phyloP scores from a whole-genome alignment of 208 protist species.

The Wallacemonas rigidus region DNA sequence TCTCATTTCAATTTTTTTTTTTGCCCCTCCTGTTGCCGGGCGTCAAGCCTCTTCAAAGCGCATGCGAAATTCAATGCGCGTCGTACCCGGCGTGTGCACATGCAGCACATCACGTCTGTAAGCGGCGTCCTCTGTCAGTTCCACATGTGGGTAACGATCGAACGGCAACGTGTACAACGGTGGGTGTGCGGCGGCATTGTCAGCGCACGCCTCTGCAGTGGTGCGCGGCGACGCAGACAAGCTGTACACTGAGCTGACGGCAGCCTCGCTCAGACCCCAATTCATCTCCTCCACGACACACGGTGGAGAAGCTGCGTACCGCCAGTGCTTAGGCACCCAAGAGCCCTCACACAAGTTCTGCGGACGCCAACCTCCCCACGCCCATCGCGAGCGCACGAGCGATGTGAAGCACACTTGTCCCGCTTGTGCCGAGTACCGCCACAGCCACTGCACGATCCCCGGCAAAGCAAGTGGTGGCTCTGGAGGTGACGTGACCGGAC shows the following conservation, averaged over 20 bases:
- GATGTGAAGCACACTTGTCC: not conserved
- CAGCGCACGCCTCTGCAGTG: not conserved
- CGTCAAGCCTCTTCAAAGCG: not conserved
- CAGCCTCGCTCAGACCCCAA: not conserved
- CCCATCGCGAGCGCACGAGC: not conserved
- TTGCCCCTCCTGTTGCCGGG: not conserved
- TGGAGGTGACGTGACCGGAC: not conserved
- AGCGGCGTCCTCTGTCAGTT: not conserved
- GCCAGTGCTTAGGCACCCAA: not conserved
- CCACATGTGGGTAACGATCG: not conserved
- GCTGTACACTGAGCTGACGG: not conserved
- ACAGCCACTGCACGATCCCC: not conserved
- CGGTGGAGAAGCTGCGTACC: not conserved
- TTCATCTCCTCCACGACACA: slow-evolving; percentile 4
- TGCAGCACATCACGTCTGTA: not conserved
- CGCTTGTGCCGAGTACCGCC: not conserved
- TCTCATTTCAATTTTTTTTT: not conserved
- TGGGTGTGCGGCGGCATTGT: not conserved
- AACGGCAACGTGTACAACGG: not conserved
- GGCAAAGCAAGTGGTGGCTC: not conserved
- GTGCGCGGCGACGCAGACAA: not conserved
- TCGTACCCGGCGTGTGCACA: not conserved
- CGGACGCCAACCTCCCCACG: not conserved
- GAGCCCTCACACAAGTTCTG: not conserved
- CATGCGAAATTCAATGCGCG: not conserved